phyloP scores from a whole-genome alignment of 1,284 basidiomycete genomes.

The Vanrija sp. region DNA sequence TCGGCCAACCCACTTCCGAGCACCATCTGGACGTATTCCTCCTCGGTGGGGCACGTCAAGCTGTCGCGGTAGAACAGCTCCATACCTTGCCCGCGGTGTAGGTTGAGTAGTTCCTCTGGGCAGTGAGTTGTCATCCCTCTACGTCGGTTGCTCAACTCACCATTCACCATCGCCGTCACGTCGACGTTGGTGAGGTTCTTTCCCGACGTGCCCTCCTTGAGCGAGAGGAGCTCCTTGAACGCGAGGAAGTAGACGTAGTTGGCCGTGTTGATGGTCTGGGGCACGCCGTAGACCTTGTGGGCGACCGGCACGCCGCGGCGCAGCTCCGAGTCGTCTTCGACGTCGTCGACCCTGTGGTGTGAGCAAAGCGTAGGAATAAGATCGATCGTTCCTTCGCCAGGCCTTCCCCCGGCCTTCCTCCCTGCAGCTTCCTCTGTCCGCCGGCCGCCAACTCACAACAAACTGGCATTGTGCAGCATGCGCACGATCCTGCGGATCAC shows the following conservation, averaged over 20 bases:
- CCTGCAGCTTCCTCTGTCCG: too few relatives aligned
- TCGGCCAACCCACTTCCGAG: slow-evolving; percentile 74
- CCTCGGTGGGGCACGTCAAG: slow-evolving; percentile 86
- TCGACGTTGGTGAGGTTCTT: slow-evolving; percentile 15
- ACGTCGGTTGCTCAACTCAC: slow-evolving; percentile 43
- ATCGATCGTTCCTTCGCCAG: too few relatives aligned
- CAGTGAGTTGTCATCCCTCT: neutral
- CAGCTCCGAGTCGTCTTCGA: slow-evolving; percentile 91
- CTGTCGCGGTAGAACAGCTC: slow-evolving; percentile 94
- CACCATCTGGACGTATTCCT: slow-evolving; percentile 94
- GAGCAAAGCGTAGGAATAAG: neutral
- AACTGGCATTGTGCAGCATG: slow-evolving; percentile 91
- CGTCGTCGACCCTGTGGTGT: slow-evolving; percentile 78
- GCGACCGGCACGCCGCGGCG: slow-evolving; percentile 82
- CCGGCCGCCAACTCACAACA: slow-evolving; percentile 62
- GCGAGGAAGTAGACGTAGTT: slow-evolving; percentile 96
- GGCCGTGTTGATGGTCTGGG: slow-evolving; percentile 95
- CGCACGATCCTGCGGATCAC: slow-evolving; percentile 76
- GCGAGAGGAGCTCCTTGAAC: slow-evolving; percentile 67
- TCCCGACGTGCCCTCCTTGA: slow-evolving; percentile 58
- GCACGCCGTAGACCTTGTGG: slow-evolving; percentile 92
- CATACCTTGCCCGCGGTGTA: slow-evolving; percentile 93
- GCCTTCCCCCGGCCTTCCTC: too few relatives aligned
- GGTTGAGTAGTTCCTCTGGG: slow-evolving; percentile 75
- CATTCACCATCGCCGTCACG: slow-evolving; percentile 59